A percentile compares a stretch with the other conserved stretches of the same genome.
Conservation (phyloP, 164 flowering plant genomes). For the Sextonia rubra region DNA sequence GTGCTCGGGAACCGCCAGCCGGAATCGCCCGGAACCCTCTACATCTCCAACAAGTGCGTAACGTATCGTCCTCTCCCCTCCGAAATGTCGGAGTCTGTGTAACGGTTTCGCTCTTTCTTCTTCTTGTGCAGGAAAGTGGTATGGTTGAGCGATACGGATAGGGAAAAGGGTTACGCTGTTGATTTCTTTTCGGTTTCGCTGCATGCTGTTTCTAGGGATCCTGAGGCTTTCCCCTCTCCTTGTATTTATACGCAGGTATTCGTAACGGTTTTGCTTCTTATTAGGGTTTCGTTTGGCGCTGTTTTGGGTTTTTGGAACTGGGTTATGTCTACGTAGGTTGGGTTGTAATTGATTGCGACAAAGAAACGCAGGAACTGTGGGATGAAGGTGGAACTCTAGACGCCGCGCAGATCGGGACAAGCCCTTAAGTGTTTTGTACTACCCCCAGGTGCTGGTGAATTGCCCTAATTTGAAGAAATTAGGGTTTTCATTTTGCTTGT, state of each 20-base stretch:
- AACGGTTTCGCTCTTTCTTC: background rate
- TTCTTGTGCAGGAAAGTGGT: conserved; percentile 51
- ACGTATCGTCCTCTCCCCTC: background rate
- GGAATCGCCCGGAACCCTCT: conserved; percentile 81
- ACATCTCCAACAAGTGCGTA: conserved; percentile 64
- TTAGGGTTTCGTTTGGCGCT: background rate
- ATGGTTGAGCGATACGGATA: conserved; percentile 81
- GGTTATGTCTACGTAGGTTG: background rate
- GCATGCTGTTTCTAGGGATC: conserved; percentile 87
- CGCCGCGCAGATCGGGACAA: too few relatives aligned
- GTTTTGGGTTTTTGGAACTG: background rate
- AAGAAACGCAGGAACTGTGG: too few relatives aligned
- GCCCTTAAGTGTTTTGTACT: too few relatives aligned
- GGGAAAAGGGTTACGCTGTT: conserved; percentile 67
- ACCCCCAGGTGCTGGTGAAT: too few relatives aligned
- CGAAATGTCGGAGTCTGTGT: conserved; percentile 2
- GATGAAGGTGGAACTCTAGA: too few relatives aligned
- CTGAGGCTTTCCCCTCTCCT: conserved; percentile 77
- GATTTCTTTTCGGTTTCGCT: conserved; percentile 78
- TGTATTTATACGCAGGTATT: conserved; percentile 85
- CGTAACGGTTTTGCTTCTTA: background rate
- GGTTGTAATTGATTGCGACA: too few relatives aligned
- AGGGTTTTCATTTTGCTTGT: too few relatives aligned
- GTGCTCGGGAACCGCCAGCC: conserved; percentile 59
- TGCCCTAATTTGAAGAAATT: too few relatives aligned